Evolutionary conservation across 176 grass and related monocot species (phyloP).

Genomic region (Carex littledalei): DNA sequence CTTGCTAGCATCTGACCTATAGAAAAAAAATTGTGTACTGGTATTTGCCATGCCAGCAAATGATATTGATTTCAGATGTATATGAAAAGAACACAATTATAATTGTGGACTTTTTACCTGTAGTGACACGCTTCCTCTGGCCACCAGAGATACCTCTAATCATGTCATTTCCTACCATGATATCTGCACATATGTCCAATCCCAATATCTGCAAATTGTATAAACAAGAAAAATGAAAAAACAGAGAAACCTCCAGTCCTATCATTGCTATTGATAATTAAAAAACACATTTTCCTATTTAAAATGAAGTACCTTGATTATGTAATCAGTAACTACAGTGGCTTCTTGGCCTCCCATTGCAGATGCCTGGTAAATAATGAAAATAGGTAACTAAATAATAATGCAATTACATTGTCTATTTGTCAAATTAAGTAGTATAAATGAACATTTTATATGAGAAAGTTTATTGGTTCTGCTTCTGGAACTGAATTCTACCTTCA

Average conservation of each 20-base stretch:
- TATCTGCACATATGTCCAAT: constrained; percentile 31
- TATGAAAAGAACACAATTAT: background rate
- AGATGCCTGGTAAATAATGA: constrained; percentile 37
- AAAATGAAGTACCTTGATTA: constrained; percentile 55
- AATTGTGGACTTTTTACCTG: background rate
- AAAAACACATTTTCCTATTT: background rate
- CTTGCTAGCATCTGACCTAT: background rate
- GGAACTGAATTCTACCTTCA: constrained; percentile 50
- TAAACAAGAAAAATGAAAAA: constrained; percentile 1
- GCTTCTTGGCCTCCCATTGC: constrained; percentile 48
- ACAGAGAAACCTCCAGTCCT: background rate
- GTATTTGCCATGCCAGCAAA: background rate
- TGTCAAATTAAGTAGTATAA: background rate
- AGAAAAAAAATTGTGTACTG: background rate
- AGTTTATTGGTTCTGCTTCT: background rate
- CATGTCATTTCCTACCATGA: constrained; percentile 30
- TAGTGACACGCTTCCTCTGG: constrained; percentile 30
- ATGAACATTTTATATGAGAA: background rate
- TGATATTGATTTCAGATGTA: background rate
- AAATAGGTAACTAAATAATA: background rate
- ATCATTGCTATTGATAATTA: background rate
- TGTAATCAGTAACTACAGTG: constrained; percentile 67
- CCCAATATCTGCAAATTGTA: constrained; percentile 26
- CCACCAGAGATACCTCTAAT: constrained; percentile 31
- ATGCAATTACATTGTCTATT: background rate